Evolutionary conservation across 2,329 filamentous ascomycete genomes (phyloP), one percentile per base, ranked within the genome.

Genomic region (Coniochaeta hoffmannii): DNA sequence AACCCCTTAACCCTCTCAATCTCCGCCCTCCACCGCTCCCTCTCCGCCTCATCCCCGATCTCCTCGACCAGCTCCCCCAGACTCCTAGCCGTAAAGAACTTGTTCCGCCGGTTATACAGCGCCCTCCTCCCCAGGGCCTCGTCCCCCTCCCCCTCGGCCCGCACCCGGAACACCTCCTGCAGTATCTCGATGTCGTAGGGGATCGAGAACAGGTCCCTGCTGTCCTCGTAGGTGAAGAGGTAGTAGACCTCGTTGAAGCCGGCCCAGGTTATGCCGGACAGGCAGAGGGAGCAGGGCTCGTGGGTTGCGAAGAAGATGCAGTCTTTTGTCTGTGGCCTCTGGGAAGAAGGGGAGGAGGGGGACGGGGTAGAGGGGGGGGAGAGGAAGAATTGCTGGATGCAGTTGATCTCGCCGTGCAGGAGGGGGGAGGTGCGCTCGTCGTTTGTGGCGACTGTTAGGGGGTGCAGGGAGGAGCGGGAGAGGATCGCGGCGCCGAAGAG

Each of bases 251-350:
- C 74, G 56, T 70, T 71, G 67, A 83, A 83, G 1, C 80, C 79
- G 10, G 76, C 75, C 80, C 80, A 83, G 2, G 79, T 72, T 58
- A 83, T 82, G 14, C 76, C 80, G 59, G 76, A 81, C 10, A 83
- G 68, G 57, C 80, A 83, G 2, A 83, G 70, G 44, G 76, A 80
- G 69, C 80, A 83, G 1, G 80, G 80, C 67, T 83, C 80, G 62
- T 83, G 80, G 0, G 80, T 82, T 4, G 79, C 76, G 57, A 83
- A 74, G 69, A 83, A 83, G 63, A 83, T 62, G 68, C 79, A 82
- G 61, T 79, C 76, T 9, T 67, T 65, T 11, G 68, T 61, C 34
- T 64, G 57, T 3, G 74, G 62, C 1, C 67, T n/a, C n/a, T n/a
- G 41, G 41, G 7, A 11, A 5, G 19, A 17, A 11, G 71, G 64